Conservation (phyloP, 192 early-diverging fungal genomes). For the Coemansia reversa region DNA sequence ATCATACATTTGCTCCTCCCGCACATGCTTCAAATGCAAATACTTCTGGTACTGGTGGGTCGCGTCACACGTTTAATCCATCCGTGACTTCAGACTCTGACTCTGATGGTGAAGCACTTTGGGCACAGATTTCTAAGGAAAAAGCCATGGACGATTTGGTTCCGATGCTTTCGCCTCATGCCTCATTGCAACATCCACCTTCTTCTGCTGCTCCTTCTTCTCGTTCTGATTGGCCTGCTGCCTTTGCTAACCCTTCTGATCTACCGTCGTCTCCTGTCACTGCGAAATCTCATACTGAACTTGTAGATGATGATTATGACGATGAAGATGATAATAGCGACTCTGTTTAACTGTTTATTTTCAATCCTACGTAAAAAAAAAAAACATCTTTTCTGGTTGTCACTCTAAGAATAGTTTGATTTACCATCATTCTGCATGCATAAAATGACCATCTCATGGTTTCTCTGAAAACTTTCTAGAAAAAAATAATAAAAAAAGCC, state of each 20-base stretch:
- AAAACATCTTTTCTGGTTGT: background rate
- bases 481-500: too few species aligned
- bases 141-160: conserved; percentile 24
- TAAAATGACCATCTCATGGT: too few species aligned
- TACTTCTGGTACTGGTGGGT: conserved; percentile 1
- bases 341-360: background rate
- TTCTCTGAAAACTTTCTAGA: too few species aligned
- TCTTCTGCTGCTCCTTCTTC: background rate
- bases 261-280: too few species aligned
- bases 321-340: conserved; percentile 28
- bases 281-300: background rate
- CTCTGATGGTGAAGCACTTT: conserved; percentile 44
- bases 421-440: background rate
- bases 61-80: background rate
- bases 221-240: background rate
- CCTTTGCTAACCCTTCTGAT: too few species aligned
- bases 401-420: background rate
- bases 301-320: conserved; percentile 1
- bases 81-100: conserved; percentile 12
- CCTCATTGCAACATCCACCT: background rate
- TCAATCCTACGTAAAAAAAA: background rate
- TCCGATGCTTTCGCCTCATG: conserved; percentile 14
- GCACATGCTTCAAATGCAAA: background rate
- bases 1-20: background rate
- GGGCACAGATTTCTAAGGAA: conserved; percentile 37